Base-by-base conservation (phyloP, 257 asterid genomes). In the Galeopsis tetrahit region DNA sequence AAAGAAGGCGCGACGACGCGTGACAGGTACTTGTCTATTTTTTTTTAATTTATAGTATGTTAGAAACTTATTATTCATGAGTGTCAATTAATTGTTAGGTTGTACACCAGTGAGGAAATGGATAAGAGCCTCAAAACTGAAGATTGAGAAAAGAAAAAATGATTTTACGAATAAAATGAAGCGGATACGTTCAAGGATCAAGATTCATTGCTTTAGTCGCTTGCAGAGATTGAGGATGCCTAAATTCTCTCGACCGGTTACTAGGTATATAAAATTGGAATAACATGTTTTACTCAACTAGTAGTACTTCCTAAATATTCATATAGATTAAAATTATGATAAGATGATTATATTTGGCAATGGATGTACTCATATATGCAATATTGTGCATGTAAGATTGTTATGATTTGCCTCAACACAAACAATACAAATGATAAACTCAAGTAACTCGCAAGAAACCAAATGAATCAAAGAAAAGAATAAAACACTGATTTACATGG, bases 131-230 rank as follows among this genome's bases (percentile, higher is more conserved):
- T 87, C 96, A 44, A 90, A 84, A 59, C 67, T 74, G 68, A 89
- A 84, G 68, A 78, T 90, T 33, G 63, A 64, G 10, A 79, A 78
- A 74, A 72, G 82, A 49, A 85, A 82, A 68, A 28, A 69, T 7
- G 71, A 82, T 53, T 79, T 93, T 67, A 63, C 64, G 48, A 86
- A 75, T 31, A 90, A 82, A 82, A 59, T 86, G 68, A 90, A 84
- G 78, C 73, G 93, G 68, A 78, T 93, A 10, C 88, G 84, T 10
- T 89, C 85, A 6, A 83, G 96, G 83, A 77, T 93, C 75, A 93
- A 83, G 78, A 89, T 90, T 58, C 90, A 78, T 13, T 76, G 91
- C 76, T 85, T 92, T 69, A 65, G 75, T 69, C 84, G 85, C 44
- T 81, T 92, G 35, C 82, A 77, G 56, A 85, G 97, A 91, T 77